These are phyloP conservation scores for Diaporthe nobilis DNA, from an alignment of 2,329 filamentous ascomycete genomes.

Conservation along the genomic window DNA sequence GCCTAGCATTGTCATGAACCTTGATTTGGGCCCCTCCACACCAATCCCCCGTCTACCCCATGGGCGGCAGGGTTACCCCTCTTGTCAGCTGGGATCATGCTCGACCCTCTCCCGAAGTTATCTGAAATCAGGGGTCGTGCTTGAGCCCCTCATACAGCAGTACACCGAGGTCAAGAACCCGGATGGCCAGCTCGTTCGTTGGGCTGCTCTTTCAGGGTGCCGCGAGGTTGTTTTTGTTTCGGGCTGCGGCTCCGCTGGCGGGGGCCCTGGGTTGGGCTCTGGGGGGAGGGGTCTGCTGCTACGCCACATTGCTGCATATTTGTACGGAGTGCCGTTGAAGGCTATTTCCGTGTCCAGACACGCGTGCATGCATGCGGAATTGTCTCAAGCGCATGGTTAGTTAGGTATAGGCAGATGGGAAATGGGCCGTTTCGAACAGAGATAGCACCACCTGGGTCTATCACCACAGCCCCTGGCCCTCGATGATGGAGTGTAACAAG, in stretches of 20 bases:
- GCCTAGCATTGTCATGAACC: constrained; percentile 15
- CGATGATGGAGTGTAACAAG: constrained; percentile 18
- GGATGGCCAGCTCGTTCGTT: constrained; percentile 1
- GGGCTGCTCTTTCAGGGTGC: neutral
- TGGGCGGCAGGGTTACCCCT: constrained; percentile 30
- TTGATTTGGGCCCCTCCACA: constrained; percentile 16
- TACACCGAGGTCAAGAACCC: constrained; percentile 8
- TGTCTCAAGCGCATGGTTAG: constrained; percentile 4
- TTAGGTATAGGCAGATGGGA: neutral
- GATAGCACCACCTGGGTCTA: neutral
- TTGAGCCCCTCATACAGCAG: neutral
- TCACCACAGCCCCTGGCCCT: constrained; percentile 7
- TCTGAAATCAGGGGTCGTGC: constrained; percentile 31
- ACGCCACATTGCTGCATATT: neutral
- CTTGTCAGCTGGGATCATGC: constrained; percentile 30
- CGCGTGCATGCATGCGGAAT: neutral
- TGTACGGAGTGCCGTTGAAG: neutral
- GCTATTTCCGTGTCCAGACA: neutral
- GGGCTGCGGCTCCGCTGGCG: constrained; percentile 4
- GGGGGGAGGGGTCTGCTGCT: neutral
- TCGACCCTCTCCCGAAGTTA: constrained; percentile 1
- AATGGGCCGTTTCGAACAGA: constrained; percentile 9
- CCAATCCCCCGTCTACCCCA: constrained; percentile 11
- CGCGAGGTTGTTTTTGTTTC: neutral
- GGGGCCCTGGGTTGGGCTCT: neutral